These are phyloP conservation scores for Aspergillus thermomutatus DNA, from an alignment of 2,329 filamentous ascomycete species.

Conservation along the genomic window DNA sequence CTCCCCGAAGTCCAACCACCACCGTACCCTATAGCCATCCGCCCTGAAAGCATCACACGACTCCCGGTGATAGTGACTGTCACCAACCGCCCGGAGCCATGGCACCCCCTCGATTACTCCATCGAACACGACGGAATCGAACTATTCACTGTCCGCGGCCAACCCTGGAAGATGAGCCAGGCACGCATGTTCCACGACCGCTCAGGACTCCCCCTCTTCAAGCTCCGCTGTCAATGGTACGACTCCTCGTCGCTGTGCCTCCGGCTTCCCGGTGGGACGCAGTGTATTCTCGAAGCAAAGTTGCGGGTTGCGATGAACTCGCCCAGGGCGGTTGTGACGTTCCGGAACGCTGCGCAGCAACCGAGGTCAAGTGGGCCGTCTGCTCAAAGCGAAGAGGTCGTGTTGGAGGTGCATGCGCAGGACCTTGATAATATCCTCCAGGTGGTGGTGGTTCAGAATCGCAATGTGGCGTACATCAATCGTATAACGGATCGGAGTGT, in stretches of 20 bases:
- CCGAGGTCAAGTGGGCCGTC: neutral
- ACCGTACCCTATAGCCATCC: conserved; percentile 11
- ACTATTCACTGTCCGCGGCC: conserved; percentile 11
- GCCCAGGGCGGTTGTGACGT: conserved; percentile 10
- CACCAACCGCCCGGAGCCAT: conserved; percentile 13
- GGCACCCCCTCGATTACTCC: conserved; percentile 17
- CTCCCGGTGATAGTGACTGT: conserved; percentile 7
- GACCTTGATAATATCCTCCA: conserved; percentile 15
- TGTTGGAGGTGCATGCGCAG: conserved; percentile 9
- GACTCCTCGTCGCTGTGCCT: conserved; percentile 11
- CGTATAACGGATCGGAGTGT: conserved; percentile 9
- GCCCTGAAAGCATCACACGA: conserved; percentile 9
- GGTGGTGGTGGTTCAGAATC: conserved; percentile 10
- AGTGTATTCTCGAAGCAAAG: conserved; percentile 10
- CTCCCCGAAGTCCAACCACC: conserved; percentile 3
- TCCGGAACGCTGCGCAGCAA: conserved; percentile 5
- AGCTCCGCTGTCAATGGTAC: conserved; percentile 14
- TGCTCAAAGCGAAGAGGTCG: neutral
- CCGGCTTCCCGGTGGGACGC: conserved; percentile 9
- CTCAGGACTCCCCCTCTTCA: conserved; percentile 15
- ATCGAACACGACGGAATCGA: conserved; percentile 6
- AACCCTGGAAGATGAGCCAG: conserved; percentile 13
- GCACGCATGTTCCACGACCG: conserved; percentile 14
- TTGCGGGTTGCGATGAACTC: conserved; percentile 12
- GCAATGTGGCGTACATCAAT: conserved; percentile 8